Evolutionary conservation across 2,329 filamentous ascomycete species (phyloP), one percentile per base, ranked within the genome.

Genomic region (Sclerotinia borealis): DNA sequence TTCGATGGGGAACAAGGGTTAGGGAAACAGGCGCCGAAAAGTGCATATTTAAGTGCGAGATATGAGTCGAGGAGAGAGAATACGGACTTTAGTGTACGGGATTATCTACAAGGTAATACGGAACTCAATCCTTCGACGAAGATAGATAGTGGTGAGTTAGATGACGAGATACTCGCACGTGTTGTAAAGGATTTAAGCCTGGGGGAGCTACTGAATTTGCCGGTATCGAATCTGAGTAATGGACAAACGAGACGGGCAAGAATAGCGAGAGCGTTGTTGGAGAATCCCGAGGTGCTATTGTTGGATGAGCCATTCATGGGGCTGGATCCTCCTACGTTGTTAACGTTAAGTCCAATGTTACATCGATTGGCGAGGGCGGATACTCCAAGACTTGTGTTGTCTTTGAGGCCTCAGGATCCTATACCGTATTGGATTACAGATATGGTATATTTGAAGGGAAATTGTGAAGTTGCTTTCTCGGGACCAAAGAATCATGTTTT

Each of bases 301-400:
- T 80, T 96, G 2, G 95, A 99, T 76, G 93, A 96, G 71, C 93
- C 95, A 1, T 97, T 97, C 73, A 96, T 97, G 90, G 93, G 95
- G 0, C 80, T 99, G 19, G 95, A 98, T 75, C 95, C 93, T 17
- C 88, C 87, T 7, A 96, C 92, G 0, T 84, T 91, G 15, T 80
- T 83, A 15, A 83, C 84, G 1, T 78, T 98, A 68, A 93, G 90
- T 47, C 81, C 82, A 0, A 79, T 98, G 52, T 78, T 97, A 27
- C 78, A 85, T 67, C 80, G 81, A 0, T 77, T 97, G 63, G 90
- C 92, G 0, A 80, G 84, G 64, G 82, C 81, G 55, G 83, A 83
- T 17, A 81, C 80, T 8, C 93, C 92, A 0, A 82, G 91, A 37
- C 78, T 98, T 29, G 79, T 98, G 2, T 77, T 98, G 43, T 89